Evolutionary conservation across 345 rosid species (phyloP), one percentile per base, ranked within the genome.

Genomic region (Gossypium arboreum): DNA sequence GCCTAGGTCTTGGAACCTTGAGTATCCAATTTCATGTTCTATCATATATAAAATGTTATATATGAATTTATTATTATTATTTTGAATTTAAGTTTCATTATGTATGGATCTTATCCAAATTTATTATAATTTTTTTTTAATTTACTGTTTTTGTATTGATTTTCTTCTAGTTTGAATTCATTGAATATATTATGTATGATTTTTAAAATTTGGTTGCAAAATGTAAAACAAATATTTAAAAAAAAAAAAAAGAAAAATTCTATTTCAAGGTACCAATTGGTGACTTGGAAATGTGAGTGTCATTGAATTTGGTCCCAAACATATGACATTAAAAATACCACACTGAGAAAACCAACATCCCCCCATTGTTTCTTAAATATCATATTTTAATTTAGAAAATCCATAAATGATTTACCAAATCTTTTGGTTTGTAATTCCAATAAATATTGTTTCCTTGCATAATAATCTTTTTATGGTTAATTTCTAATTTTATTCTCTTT

Each of bases 311-410:
- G 81, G 73, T 78, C 82, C 48, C 81, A 75, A 17, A 44, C 80
- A 44, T 27, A 12, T 74, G 39, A 52, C 73, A 39, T 78, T 73
- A 71, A 74, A 63, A 67, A 27, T 68, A 25, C 61, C 74, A 67
- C 25, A 9, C 29, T 78, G 72, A 48, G 52, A 15, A 81, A 77
- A 80, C 85, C 89, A 77, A 85, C 88, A 84, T 86, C 87, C 60
- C 60, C 60, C 79, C 71, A 79, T 69, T 80, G 76, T 74, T 83
- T n/a, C 22, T 34, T 34, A 34, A 34, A 34, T 83, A 73, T 76
- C 78, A 84, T 84, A 85, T 86, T 20, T 18, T 86, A 80, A 83
- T 88, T 79, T 50, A 12, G 68, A 77, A 56, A 58, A 75, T 66
- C 68, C 59, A 57, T 27, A 18, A 50, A 71, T 44, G 29, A 65